A percentile compares a stretch with the other conserved stretches of the same genome.
phyloP scores from a whole-genome alignment of 2,329 filamentous ascomycete species.

The Sporothrix dimorphospora region DNA sequence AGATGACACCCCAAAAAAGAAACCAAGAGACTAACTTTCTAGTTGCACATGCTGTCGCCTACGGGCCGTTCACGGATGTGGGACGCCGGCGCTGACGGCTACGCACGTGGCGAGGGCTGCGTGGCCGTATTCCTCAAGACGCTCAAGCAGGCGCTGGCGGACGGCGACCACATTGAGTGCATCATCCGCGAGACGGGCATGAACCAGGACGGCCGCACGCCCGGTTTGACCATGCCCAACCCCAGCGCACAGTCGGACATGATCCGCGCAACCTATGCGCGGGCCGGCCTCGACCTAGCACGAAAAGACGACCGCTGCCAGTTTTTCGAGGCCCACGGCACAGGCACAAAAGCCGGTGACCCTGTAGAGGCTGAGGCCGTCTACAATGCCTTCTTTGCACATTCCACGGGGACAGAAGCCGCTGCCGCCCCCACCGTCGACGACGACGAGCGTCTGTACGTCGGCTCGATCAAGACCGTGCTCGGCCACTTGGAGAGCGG shows the following conservation, averaged over 20 bases:
- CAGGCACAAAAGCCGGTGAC: slow-evolving; percentile 38
- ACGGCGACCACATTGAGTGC: slow-evolving; percentile 51
- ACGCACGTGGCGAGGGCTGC: slow-evolving; percentile 61
- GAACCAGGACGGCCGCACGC: slow-evolving; percentile 55
- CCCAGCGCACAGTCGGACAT: slow-evolving; percentile 48
- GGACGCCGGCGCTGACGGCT: slow-evolving; percentile 57
- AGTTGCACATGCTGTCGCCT: slow-evolving; percentile 50
- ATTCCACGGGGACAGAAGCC: not conserved
- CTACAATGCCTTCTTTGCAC: slow-evolving; percentile 46
- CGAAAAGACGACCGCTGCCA: slow-evolving; percentile 45
- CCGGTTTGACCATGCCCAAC: slow-evolving; percentile 60
- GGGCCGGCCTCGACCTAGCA: slow-evolving; percentile 46
- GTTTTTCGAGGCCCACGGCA: slow-evolving; percentile 54
- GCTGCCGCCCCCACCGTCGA: not conserved
- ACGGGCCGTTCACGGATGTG: slow-evolving; percentile 52
- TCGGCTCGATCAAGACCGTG: slow-evolving; percentile 50
- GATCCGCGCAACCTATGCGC: slow-evolving; percentile 50
- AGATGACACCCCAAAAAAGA: not conserved
- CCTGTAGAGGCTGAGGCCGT: slow-evolving; percentile 50
- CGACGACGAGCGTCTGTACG: slow-evolving; percentile 37
- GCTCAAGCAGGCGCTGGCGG: slow-evolving; percentile 52
- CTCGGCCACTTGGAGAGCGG: slow-evolving; percentile 56
- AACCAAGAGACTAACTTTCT: not conserved
- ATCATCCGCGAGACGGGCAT: slow-evolving; percentile 53
- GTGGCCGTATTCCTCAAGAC: slow-evolving; percentile 56